phyloP scores from a whole-genome alignment of 2,329 filamentous ascomycete species.

The Fusarium nygamai region DNA sequence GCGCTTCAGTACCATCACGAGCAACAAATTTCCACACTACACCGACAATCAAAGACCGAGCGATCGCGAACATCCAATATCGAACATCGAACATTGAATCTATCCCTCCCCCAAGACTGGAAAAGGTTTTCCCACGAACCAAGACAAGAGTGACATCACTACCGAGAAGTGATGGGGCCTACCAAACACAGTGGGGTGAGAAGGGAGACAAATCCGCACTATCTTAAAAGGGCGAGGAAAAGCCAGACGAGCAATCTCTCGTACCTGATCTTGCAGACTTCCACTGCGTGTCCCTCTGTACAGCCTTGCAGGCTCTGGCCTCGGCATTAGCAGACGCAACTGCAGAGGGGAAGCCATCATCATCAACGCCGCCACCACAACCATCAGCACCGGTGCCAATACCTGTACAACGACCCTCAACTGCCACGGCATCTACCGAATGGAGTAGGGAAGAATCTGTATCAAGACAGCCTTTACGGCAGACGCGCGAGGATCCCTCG shows the following conservation, averaged over 20 bases:
- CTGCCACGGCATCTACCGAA: constrained; percentile 28
- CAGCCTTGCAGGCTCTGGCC: background rate
- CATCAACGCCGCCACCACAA: background rate
- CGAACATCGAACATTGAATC: background rate
- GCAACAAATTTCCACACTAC: background rate
- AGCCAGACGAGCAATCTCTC: background rate
- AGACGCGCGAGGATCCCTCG: constrained; percentile 40
- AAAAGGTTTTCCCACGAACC: accelerated
- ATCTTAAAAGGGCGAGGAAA: background rate
- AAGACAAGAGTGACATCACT: background rate
- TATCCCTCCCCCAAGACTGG: too few relatives aligned
- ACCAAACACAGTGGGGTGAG: background rate
- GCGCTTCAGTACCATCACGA: background rate
- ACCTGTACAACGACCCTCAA: constrained; percentile 17
- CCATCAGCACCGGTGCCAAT: background rate
- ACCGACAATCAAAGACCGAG: background rate
- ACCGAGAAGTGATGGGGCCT: background rate
- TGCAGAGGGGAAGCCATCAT: constrained; percentile 5
- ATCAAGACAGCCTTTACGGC: constrained; percentile 42
- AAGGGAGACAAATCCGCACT: background rate
- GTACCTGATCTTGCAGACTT: background rate
- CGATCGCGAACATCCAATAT: background rate
- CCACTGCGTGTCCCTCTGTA: background rate
- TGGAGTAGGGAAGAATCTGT: constrained; percentile 29
- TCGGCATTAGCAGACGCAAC: constrained; percentile 18